These are phyloP conservation scores for Strobilomyces confusus DNA, from an alignment of 768 basidiomycete species.

Conservation along the genomic window DNA sequence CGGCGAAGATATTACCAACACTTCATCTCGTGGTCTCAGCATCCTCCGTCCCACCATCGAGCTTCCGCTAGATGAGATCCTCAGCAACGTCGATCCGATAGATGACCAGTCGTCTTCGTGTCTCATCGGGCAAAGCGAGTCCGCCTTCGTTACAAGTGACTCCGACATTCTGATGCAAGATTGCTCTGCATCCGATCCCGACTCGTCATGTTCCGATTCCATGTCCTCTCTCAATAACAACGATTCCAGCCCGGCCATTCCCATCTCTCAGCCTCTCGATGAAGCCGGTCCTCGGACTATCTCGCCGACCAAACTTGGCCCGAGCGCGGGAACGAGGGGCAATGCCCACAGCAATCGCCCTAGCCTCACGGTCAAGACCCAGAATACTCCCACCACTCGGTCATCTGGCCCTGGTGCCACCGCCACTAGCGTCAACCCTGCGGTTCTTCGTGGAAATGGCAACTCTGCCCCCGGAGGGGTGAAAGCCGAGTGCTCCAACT, in stretches of 20 bases:
- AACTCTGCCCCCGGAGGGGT: conserved; percentile 50
- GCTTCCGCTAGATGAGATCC: conserved; percentile 79
- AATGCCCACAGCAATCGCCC: conserved; percentile 47
- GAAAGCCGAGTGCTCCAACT: conserved; percentile 86
- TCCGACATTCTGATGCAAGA: conserved; percentile 30
- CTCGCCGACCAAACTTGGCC: conserved; percentile 55
- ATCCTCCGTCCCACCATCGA: conserved; percentile 79
- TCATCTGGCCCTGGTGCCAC: conserved; percentile 64
- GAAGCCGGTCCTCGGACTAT: conserved; percentile 47
- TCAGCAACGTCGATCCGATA: conserved; percentile 33
- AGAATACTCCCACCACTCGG: conserved; percentile 40
- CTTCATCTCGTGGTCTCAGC: conserved; percentile 50
- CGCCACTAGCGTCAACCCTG: conserved; percentile 52
- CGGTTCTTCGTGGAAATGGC: conserved; percentile 31
- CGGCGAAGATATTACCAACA: conserved; percentile 64
- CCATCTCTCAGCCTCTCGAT: conserved; percentile 39
- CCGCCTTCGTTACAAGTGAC: conserved; percentile 7
- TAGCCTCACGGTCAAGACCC: conserved; percentile 59
- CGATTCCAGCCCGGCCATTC: conserved; percentile 8
- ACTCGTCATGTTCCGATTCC: conserved; percentile 11
- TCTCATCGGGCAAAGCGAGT: conserved; percentile 8
- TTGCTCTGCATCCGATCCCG: conserved; percentile 10
- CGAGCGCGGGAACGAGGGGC: conserved; percentile 47
- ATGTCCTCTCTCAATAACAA: conserved; percentile 2
- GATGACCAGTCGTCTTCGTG: conserved; percentile 14